Evolutionary conservation across 1,284 basidiomycete genomes (phyloP).

Genomic region (Austroboletus niveus): DNA sequence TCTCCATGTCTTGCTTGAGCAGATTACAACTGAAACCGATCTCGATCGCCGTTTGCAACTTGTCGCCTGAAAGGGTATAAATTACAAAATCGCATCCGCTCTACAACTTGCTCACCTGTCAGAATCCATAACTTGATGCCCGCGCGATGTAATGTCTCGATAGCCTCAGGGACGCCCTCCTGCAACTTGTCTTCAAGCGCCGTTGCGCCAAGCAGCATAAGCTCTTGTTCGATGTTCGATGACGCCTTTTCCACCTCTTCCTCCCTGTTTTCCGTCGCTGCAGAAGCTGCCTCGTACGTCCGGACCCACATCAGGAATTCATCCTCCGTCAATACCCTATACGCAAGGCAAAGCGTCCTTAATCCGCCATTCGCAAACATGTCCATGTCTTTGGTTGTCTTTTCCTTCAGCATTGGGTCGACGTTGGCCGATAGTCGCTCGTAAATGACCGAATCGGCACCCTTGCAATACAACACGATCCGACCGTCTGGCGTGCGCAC

Average conservation of each 20-base stretch:
- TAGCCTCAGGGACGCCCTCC: constrained; percentile 94
- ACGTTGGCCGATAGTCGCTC: constrained; percentile 77
- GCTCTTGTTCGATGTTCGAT: constrained; percentile 79
- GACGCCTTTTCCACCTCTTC: constrained; percentile 89
- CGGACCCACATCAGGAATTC: constrained; percentile 85
- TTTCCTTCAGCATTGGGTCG: constrained; percentile 70
- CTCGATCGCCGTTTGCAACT: constrained; percentile 96
- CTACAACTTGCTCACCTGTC: constrained; percentile 53
- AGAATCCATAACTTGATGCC: constrained; percentile 98
- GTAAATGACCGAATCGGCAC: constrained; percentile 96
- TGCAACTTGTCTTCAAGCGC: constrained; percentile 97
- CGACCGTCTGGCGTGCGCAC: constrained; percentile 81
- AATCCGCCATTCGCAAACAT: constrained; percentile 91
- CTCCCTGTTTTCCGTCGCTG: constrained; percentile 77
- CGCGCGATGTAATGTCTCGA: constrained; percentile 87
- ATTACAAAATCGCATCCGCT: background rate
- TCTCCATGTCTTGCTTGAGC: constrained; percentile 88
- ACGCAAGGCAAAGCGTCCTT: constrained; percentile 89
- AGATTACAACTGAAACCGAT: constrained; percentile 93
- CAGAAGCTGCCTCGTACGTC: constrained; percentile 79
- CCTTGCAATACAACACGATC: constrained; percentile 89
- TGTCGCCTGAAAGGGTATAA: constrained; percentile 64
- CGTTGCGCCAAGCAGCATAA: constrained; percentile 89
- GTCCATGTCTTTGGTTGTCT: constrained; percentile 87
- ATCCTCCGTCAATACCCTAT: constrained; percentile 75